Evolutionary conservation across 129 eudicot genomes (phyloP).

Genomic region (Flaveria trinervia): DNA sequence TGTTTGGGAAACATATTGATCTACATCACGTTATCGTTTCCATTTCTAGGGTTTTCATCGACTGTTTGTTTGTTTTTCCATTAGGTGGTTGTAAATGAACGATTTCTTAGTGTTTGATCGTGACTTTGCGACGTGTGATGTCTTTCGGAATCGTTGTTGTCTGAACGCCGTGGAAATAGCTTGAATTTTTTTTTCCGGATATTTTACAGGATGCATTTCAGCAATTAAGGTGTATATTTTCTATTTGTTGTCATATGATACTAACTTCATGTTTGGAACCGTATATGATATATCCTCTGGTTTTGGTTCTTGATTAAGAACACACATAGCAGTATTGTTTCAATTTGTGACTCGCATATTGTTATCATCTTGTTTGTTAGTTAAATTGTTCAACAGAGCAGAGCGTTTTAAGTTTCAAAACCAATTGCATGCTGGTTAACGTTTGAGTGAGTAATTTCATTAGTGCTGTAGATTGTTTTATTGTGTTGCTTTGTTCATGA

Average conservation of each 20-base stretch:
- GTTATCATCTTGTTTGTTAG: too few species aligned
- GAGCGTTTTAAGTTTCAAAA: neutral
- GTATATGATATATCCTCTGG: too few species aligned
- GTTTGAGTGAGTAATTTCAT: neutral
- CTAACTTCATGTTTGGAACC: too few species aligned
- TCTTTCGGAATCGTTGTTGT: neutral
- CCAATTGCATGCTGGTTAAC: too few species aligned
- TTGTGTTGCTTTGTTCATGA: neutral
- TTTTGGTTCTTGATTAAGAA: neutral
- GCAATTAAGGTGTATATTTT: neutral
- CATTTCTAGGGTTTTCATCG: conserved; percentile 18
- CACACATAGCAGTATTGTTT: too few species aligned
- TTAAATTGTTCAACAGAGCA: neutral
- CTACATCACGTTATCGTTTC: neutral
- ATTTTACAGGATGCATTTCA: neutral
- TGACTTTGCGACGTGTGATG: neutral
- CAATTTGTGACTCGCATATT: neutral
- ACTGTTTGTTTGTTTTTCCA: too few species aligned
- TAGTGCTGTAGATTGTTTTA: neutral
- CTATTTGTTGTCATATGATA: neutral
- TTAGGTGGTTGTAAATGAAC: neutral
- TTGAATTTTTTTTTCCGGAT: neutral
- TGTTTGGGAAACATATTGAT: neutral
- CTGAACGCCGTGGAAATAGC: neutral
- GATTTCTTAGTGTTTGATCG: neutral